Evolutionary conservation across 2,329 filamentous ascomycete species (phyloP), one percentile per base, ranked within the genome.

Genomic region (Fusarium guadeloupense): DNA sequence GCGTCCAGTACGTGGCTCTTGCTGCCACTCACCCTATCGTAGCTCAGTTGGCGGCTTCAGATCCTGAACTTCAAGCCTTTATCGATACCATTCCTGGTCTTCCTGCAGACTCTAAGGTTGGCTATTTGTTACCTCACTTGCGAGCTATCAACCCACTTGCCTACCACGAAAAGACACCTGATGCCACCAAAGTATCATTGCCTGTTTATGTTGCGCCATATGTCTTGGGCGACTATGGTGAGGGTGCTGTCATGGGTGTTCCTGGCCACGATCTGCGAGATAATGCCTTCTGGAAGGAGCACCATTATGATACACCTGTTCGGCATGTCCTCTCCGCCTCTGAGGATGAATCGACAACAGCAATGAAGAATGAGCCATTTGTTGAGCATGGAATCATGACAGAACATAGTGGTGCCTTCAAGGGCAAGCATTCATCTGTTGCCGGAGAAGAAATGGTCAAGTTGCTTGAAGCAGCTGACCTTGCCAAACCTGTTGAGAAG

Each of bases 211-310:
- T 91, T 19, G 91, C 93, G 9, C 89, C 92, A 0, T 96, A 96
- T 71, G 93, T 96, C 10, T 80, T 96, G 6, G 89, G 89, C 21
- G 90, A 93, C 70, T 95, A 96, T 66, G 92, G 92, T 14, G 90
- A 93, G 64, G 92, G 92, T 1, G 92, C 92, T 9, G 89, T 96
- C 3, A 96, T 97, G 92, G 93, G 93, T 37, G 93, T 96, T 8
- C 93, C 93, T 0, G 93, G 88, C 3, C 93, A 97, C 70, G 93
- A 97, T 74, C 72, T 82, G 5, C 84, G 92, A 46, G 93, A 97
- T 67, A 81, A 90, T 74, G 84, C 85, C 2, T 97, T 96, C 72
- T 96, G 92, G 89, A 86, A 83, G 66, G 80, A 87, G 54, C 92
- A 96, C 63, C 80, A 83, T 25, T 79, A 81, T 6, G 79, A 83